These are phyloP conservation scores for Parathielavia appendiculata DNA, from an alignment of 495 filamentous ascomycete genomes.

Conservation along the genomic window DNA sequence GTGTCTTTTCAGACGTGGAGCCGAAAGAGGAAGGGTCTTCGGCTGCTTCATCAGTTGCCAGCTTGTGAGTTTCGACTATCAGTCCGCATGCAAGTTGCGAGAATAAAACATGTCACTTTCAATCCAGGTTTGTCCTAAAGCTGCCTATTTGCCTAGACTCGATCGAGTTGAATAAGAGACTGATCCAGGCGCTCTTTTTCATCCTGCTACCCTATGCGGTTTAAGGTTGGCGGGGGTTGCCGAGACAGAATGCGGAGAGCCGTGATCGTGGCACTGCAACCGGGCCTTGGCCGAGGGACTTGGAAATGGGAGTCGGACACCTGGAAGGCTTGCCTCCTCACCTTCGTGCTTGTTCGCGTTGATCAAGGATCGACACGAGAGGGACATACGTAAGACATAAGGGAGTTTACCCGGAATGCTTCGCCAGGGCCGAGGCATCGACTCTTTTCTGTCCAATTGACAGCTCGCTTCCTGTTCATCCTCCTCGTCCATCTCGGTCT, in stretches of 20 bases:
- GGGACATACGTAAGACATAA: background rate
- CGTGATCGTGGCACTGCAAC: background rate
- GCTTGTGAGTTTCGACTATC: too few relatives aligned
- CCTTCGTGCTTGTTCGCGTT: background rate
- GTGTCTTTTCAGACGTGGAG: background rate
- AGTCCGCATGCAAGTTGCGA: too few relatives aligned
- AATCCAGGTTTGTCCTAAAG: background rate
- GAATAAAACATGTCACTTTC: background rate
- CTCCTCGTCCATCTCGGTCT: background rate
- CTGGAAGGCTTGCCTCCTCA: slow-evolving; percentile 9
- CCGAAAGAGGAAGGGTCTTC: background rate
- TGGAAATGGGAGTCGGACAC: slow-evolving; percentile 18
- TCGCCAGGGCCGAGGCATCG: background rate
- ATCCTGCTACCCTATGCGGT: background rate
- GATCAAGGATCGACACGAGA: background rate
- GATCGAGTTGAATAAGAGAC: too few relatives aligned
- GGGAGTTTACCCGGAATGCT: too few relatives aligned
- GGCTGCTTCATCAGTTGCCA: background rate
- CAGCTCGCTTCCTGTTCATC: too few relatives aligned
- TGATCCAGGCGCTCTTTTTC: background rate
- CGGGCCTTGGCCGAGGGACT: slow-evolving; percentile 14
- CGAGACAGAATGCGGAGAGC: background rate
- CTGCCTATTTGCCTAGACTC: too few relatives aligned
- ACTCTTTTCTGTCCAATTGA: background rate
- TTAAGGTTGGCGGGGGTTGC: background rate